A percentile compares a stretch with the other conserved stretches of the same genome.
Evolutionary conservation across 306 rosid species (phyloP).

Genomic region (Cicer arietinum): DNA sequence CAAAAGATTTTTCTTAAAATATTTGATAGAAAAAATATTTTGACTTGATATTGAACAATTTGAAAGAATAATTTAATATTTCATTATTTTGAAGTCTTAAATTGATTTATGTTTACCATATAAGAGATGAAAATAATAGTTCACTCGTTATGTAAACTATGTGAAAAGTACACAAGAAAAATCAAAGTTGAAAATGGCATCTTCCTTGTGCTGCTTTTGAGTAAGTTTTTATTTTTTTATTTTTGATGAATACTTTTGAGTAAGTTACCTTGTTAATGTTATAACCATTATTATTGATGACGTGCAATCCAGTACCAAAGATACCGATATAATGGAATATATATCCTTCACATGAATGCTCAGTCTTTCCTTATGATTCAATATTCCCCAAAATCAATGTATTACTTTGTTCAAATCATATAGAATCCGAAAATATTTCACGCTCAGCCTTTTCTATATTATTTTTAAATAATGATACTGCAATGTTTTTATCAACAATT

Average conservation of each 20-base stretch:
- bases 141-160: not conserved
- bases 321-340: not conserved
- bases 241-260: not conserved
- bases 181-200: not conserved
- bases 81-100: too few species aligned
- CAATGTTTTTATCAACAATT: too few species aligned
- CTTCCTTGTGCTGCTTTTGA: not conserved
- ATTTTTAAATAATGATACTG: too few species aligned
- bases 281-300: not conserved
- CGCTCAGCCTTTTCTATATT: too few species aligned
- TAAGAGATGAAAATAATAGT: too few species aligned
- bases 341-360: not conserved
- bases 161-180: not conserved
- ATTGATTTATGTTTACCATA: too few species aligned
- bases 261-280: not conserved
- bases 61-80: too few species aligned
- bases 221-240: not conserved
- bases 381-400: not conserved
- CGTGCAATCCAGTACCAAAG: conserved; percentile 2
- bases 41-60: too few species aligned
- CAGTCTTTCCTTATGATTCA: not conserved
- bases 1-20: too few species aligned
- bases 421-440: too few species aligned
- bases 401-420: too few species aligned
- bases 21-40: too few species aligned